Percentiles rank a stretch among this genome's conserved stretches.
phyloP scores from a whole-genome alignment of 73 alveolate species.

The Paramecium tetraurelia region DNA sequence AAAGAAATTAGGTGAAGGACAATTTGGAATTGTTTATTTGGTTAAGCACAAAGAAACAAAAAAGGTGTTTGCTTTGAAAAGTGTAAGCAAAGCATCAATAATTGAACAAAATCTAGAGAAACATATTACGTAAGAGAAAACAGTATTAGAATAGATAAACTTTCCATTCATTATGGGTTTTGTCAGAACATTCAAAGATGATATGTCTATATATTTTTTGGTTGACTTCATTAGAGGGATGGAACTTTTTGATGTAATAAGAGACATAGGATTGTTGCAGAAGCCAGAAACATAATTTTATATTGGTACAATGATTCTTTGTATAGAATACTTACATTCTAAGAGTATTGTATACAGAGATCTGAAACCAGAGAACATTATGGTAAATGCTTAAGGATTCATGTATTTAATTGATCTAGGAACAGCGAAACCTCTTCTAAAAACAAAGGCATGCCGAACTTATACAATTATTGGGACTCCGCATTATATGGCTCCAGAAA shows the following conservation, averaged over 20 bases:
- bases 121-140: slow-evolving; percentile 67
- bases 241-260: slow-evolving; percentile 80
- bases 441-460: slow-evolving; percentile 53
- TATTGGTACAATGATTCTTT: slow-evolving; percentile 65
- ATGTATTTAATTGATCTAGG: slow-evolving; percentile 82
- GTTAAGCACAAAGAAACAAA: slow-evolving; percentile 65
- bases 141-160: slow-evolving; percentile 64
- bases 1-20: slow-evolving; percentile 62
- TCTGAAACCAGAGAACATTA: slow-evolving; percentile 81
- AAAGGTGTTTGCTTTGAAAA: slow-evolving; percentile 69
- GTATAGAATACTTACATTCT: slow-evolving; percentile 79
- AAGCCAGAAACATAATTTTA: slow-evolving; percentile 74
- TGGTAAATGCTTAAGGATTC: slow-evolving; percentile 74
- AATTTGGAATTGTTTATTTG: slow-evolving; percentile 74
- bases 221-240: slow-evolving; percentile 78
- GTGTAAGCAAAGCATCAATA: slow-evolving; percentile 69
- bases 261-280: slow-evolving; percentile 76
- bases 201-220: slow-evolving; percentile 69
- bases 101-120: slow-evolving; percentile 63
- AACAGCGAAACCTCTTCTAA: slow-evolving; percentile 67
- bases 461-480: slow-evolving; percentile 76
- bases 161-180: slow-evolving; percentile 78
- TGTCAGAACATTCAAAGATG: slow-evolving; percentile 77
- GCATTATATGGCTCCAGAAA: slow-evolving; percentile 82
- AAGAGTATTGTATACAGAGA: slow-evolving; percentile 75